Evolutionary conservation across 768 basidiomycete genomes (phyloP), one percentile per base, ranked within the genome.

Genomic region (Leccinum arenicola): DNA sequence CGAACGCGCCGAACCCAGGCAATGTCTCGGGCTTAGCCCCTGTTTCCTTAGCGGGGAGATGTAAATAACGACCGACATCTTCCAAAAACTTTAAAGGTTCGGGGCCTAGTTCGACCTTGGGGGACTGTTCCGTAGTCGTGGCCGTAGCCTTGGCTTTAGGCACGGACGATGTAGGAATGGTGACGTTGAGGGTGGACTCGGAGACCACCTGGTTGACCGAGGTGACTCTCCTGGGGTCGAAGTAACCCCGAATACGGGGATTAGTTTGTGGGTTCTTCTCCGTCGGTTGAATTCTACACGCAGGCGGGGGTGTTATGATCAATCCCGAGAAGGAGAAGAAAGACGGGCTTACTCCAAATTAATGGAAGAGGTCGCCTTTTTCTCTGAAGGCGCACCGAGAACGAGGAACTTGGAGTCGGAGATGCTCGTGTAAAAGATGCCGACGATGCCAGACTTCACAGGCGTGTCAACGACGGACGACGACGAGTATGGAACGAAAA

Each of bases 391-490:
- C 10, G 67, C 75, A 29, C 70, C 77, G 10, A 64, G 69, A 27
- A 79, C 59, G 29, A 74, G 60, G 54, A 72, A 71, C 15, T 64
- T 66, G 38, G 76, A 70, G 17, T 70, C 73, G 21, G 76, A 70
- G 19, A 67, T 56, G 19, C 74, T 68, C 14, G 74, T 73, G 60
- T 75, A 80, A 54, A 78, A 80, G 1, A 79, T 53, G 0, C 78
- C 72, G 27, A 73, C 72, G 31, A 72, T 10, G 2, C 72, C 72
- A 2, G 68, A 62, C 72, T 73, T 35, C 12, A 33, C 21, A 9
- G 6, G 8, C 6, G 7, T 9, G 8, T 61, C 27, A 52, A 52
- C 23, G 11, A 12, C 35, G 35, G 15, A 52, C 25, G 12, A 12
- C 35, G 35, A 6, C 35, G 47, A 19, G 12, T 6, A 15, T 27